phyloP scores from a whole-genome alignment of 345 rosid genomes.

The Eucalyptus urophylla region DNA sequence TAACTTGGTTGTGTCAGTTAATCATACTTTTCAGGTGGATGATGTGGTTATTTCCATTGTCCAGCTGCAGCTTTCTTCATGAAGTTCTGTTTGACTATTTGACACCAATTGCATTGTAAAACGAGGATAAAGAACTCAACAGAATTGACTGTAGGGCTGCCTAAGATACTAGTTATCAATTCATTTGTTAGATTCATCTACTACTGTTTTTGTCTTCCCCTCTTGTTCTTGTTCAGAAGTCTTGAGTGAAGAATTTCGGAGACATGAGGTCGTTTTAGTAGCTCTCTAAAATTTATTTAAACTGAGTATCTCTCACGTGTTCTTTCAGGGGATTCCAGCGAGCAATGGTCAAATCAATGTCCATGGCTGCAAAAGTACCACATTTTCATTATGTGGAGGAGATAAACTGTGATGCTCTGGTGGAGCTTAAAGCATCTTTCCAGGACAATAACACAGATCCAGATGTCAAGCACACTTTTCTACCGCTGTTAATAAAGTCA shows the following conservation, averaged over 20 bases:
- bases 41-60: neutral
- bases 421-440: constrained; percentile 60
- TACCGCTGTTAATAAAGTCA: constrained; percentile 71
- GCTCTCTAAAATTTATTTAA: neutral
- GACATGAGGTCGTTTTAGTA: neutral
- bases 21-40: neutral
- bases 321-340: constrained; percentile 73
- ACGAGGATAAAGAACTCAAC: neutral
- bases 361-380: constrained; percentile 83
- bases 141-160: neutral
- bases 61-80: neutral
- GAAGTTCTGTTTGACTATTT: neutral
- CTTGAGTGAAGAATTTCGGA: neutral
- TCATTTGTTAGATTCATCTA: neutral
- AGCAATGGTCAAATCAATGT: constrained; percentile 92
- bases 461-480: constrained; percentile 69
- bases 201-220: neutral
- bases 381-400: constrained; percentile 96
- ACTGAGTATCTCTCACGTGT: neutral
- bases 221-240: neutral
- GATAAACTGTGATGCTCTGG: constrained; percentile 71
- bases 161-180: neutral
- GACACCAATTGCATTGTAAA: neutral
- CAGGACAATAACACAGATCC: constrained; percentile 58
- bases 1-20: neutral